Evolutionary conservation across 2,329 filamentous ascomycete genomes (phyloP), one percentile per base, ranked within the genome.

Genomic region (Scedosporium boydii): DNA sequence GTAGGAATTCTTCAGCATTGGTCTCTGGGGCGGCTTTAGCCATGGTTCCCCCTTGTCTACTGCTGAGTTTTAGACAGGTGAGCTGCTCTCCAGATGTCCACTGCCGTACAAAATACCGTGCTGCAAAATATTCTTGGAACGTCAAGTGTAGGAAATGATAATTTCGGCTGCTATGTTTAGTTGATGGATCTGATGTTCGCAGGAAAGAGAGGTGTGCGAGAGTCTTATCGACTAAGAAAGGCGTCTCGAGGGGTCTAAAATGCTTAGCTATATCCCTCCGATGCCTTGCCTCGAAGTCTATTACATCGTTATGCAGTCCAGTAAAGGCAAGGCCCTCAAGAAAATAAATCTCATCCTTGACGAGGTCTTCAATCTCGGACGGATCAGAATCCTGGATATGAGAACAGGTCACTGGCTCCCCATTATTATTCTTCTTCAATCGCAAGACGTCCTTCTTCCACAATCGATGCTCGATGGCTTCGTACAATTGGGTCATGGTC

Each of bases 81-180:
- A 72, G 67, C 14, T 41, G 44, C 44, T 67, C 59, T 18, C 14
- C 62, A 27, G 9, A n/a, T 27, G 59, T 66, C 71, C 72, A 76
- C 18, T 70, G 66, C 38, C 66, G 67, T n/a, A 70, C 69, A 64
- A 77, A 76, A 64, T 77, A 76, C 27, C 64, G 68, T 2, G 76
- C 76, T 0, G 73, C 75, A 67, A 78, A 78, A 60, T 70, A 77
- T 64, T 78, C 76, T 62, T 78, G 75, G 64, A 75, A 76, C 1
- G 76, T 77, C 9, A 77, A 64, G 63, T 79, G 76, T 27, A 78
- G 26, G 57, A 79, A 78, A 63, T 78, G 72, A 61, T 76, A 77
- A 26, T 42, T 70, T 62, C 58, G 66, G 21, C 67, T 38, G 18
- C 21, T 53, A 9, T 12, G 21, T 21, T 53, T 9, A 60, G 62